Conservation (phyloP, 192 early-diverging fungal species). For the Jimgerdemannia lactiflua region DNA sequence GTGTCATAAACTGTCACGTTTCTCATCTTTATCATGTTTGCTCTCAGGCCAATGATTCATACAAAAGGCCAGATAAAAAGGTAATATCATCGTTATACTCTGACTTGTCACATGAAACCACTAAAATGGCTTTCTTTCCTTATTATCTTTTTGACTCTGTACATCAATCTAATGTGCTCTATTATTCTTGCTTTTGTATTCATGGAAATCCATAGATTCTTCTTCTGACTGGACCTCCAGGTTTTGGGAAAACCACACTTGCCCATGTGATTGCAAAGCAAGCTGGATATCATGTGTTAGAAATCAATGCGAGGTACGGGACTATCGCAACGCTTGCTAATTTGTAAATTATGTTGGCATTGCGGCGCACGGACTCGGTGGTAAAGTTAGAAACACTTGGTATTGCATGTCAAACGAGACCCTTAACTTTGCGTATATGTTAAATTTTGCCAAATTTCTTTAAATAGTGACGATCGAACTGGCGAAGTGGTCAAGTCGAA, state of each 20-base stretch:
- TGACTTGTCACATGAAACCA: no score
- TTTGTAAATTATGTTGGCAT: conserved; percentile 7
- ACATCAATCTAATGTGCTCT: not conserved
- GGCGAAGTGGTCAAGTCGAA: conserved; percentile 68
- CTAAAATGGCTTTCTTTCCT: no score
- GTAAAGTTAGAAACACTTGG: not conserved
- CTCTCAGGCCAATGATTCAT: conserved; percentile 37
- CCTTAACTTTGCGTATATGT: no score
- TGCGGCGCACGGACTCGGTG: no score
- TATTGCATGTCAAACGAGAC: not conserved
- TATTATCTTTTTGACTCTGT: not conserved
- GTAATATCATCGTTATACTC: conserved; percentile 15
- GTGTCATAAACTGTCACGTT: not conserved
- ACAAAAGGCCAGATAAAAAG: conserved; percentile 57
- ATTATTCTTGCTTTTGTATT: conserved; percentile 4
- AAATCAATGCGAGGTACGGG: conserved; percentile 83
- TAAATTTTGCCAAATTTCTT: no score
- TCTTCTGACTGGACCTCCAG: conserved; percentile 87
- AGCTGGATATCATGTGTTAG: conserved; percentile 86
- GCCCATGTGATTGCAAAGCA: conserved; percentile 90
- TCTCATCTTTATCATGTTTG: not conserved
- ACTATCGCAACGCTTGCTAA: not conserved
- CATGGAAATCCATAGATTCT: conserved; percentile 43
- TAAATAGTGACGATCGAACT: conserved; percentile 90
- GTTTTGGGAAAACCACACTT: conserved; percentile 95